Evolutionary conservation across 257 asterid genomes (phyloP), one percentile per base, ranked within the genome.

Genomic region (Scutellaria minor): DNA sequence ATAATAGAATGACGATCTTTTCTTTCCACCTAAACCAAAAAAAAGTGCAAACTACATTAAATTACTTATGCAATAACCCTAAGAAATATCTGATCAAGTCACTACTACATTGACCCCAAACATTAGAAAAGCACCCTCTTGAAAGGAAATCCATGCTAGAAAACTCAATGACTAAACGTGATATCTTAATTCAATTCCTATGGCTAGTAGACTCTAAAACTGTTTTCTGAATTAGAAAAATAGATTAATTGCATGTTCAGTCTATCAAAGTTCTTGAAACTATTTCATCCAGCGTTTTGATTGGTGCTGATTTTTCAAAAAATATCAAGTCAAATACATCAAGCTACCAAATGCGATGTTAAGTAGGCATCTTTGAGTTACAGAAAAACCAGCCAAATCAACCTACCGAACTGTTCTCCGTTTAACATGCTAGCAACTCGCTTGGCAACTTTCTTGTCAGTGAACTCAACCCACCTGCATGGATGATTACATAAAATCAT

Each of bases 381-480:
- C 9, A n/a, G 15, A 57, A 48, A 54, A 76, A 54, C 5, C 7
- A 64, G 10, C 62, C 7, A 58, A 52, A 1, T 59, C 20, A 46
- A 68, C 86, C 18, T 87, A 91, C 97, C 97, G 40, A 88, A 80
- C 47, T 88, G 92, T 77, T 95, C 92, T 13, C 99, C 96, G 42
- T 92, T 95, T 63, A 95, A 81, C 89, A 86, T 90, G 55, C 58
- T 74, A 7, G 97, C 94, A 18, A 92, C 90, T 76, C 96, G 83
- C 82, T 92, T 94, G 58, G 99, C 98, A 66, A 88, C 88, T 71
- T 89, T 81, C 84, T 90, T 95, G 73, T 92, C 81, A 0, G 80
- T 74, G 72, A 90, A 94, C 84, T 94, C 99, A 60, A 90, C 95
- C 99, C 99, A 90, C 84, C 96, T 94, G 85, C 81, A 80, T 13